phyloP scores from a whole-genome alignment of 1,284 basidiomycete genomes.

The Naganishia liquefaciens region DNA sequence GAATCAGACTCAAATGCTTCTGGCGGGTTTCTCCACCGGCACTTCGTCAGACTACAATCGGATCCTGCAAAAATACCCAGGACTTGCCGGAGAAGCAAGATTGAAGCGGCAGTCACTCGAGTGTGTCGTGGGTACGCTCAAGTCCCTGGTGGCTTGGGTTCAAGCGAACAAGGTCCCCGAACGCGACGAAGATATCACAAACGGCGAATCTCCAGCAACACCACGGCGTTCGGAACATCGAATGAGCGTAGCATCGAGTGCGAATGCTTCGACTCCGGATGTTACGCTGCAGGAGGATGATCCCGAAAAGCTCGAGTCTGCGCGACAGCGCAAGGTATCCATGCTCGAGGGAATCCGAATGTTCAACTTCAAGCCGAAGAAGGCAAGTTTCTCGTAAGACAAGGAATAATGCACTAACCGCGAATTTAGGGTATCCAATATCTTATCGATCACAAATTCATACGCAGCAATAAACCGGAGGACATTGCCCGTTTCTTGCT shows the following conservation, averaged over 20 bases:
- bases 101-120: constrained; percentile 85
- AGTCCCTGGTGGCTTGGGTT: constrained; percentile 77
- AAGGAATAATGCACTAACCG: too few species aligned
- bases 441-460: constrained; percentile 85
- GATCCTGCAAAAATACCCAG: constrained; percentile 60
- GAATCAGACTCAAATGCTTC: constrained; percentile 35
- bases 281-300: constrained; percentile 66
- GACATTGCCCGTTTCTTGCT: constrained; percentile 88
- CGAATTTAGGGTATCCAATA: constrained; percentile 76
- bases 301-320: constrained; percentile 89
- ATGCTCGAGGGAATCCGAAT: constrained; percentile 93
- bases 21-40: constrained; percentile 22
- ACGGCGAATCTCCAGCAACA: constrained; percentile 37
- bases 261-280: constrained; percentile 68
- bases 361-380: constrained; percentile 98
- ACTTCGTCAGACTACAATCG: constrained; percentile 28
- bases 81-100: constrained; percentile 73
- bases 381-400: constrained; percentile 55
- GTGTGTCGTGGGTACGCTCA: constrained; percentile 80
- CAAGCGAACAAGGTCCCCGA: constrained; percentile 24
- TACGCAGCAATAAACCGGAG: constrained; percentile 69
- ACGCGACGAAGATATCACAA: constrained; percentile 10
- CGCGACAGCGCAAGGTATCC: constrained; percentile 95
- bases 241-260: constrained; percentile 37
- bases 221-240: constrained; percentile 38